Conservation (phyloP, 202 grass and related monocot species). For the Cymbopogon flexuosus region DNA sequence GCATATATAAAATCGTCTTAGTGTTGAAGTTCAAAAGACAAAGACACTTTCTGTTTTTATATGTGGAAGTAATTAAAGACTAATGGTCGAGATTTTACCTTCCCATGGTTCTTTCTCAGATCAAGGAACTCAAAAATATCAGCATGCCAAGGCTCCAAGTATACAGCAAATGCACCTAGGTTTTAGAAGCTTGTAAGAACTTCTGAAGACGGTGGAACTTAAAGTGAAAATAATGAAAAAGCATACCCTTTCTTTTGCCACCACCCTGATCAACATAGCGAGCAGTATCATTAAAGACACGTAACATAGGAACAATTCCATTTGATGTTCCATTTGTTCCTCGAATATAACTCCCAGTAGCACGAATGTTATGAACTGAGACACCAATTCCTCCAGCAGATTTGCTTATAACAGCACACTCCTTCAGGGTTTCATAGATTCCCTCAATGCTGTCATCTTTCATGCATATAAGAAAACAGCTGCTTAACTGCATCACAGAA, state of each 20-base stretch:
- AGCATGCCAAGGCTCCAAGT: slow-evolving; percentile 97
- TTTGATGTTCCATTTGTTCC: slow-evolving; percentile 90
- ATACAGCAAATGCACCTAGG: slow-evolving; percentile 93
- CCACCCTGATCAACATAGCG: slow-evolving; percentile 99
- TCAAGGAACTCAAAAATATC: slow-evolving; percentile 99
- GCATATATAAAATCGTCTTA: neutral
- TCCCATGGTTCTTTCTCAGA: slow-evolving; percentile 91
- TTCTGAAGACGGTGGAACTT: neutral
- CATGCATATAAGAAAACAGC: slow-evolving; percentile 98
- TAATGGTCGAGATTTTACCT: slow-evolving; percentile 46
- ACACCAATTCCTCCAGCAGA: slow-evolving; percentile 92
- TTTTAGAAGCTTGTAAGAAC: slow-evolving; percentile 15
- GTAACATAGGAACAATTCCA: slow-evolving; percentile 93
- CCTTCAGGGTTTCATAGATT: slow-evolving; percentile 94
- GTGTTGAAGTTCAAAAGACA: neutral
- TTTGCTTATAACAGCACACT: slow-evolving; percentile 92
- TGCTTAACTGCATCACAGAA: slow-evolving; percentile 60
- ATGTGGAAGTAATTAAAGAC: neutral
- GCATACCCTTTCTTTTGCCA: slow-evolving; percentile 89
- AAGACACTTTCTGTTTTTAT: neutral
- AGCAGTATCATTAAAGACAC: slow-evolving; percentile 93
- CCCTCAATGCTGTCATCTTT: slow-evolving; percentile 99
- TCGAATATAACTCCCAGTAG: slow-evolving; percentile 83
- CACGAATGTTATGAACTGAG: slow-evolving; percentile 79
- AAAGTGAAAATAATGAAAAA: neutral